Conservation (phyloP, 371 early-diverging fungal genomes). For the Circinella umbellata region DNA sequence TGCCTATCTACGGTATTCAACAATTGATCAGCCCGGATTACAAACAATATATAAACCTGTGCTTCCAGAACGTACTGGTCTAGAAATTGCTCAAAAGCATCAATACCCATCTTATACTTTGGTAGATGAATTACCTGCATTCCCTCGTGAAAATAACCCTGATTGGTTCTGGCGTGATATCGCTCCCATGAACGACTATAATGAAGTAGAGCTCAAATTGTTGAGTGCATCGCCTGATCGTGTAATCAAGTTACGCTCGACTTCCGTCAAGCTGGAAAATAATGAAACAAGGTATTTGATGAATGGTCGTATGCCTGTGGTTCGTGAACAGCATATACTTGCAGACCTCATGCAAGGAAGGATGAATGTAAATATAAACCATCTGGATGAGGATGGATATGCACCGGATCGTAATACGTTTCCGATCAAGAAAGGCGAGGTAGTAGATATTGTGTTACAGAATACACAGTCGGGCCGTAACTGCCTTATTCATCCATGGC, state of each 20-base stretch:
- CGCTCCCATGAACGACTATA: slow-evolving; percentile 9
- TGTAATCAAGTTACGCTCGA: slow-evolving; percentile 30
- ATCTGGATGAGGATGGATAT: slow-evolving; percentile 20
- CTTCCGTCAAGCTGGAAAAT: slow-evolving; percentile 13
- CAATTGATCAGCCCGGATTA: neutral
- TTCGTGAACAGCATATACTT: neutral
- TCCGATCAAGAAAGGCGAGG: slow-evolving; percentile 29
- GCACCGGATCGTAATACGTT: slow-evolving; percentile 26
- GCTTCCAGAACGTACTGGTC: neutral
- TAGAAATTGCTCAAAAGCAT: neutral
- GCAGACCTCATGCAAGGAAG: slow-evolving; percentile 4
- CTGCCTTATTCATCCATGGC: slow-evolving; percentile 50
- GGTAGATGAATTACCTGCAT: slow-evolving; percentile 10
- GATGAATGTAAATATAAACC: neutral
- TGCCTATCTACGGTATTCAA: slow-evolving; percentile 20
- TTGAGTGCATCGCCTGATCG: slow-evolving; percentile 24
- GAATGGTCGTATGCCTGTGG: slow-evolving; percentile 29
- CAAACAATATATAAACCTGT: slow-evolving; percentile 7
- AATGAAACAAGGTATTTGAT: slow-evolving; percentile 37
- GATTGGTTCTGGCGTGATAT: slow-evolving; percentile 30
- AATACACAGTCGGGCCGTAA: slow-evolving; percentile 20
- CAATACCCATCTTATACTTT: neutral
- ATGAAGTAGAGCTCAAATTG: slow-evolving; percentile 20
- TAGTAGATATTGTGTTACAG: slow-evolving; percentile 47
- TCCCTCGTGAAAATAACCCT: slow-evolving; percentile 20